Conservation (phyloP, 73 alveolate species). For the Paramecium pentaurelia region DNA sequence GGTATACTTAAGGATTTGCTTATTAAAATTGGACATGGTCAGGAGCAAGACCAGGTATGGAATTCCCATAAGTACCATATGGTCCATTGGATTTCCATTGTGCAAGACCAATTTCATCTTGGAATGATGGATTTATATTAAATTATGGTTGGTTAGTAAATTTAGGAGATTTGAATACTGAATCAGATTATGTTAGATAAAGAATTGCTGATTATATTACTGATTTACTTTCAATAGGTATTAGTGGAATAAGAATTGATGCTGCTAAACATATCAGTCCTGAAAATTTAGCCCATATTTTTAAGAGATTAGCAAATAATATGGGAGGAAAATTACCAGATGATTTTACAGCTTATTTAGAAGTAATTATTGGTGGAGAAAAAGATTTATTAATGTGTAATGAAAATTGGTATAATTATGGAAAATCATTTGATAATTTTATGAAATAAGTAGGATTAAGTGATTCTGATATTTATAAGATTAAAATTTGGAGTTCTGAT, state of each 20-base stretch:
- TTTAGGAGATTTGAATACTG: constrained; percentile 81
- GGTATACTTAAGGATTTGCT: constrained; percentile 80
- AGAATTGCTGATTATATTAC: constrained; percentile 88
- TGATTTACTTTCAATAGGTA: constrained; percentile 79
- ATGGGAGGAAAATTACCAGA: constrained; percentile 89
- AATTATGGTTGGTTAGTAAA: constrained; percentile 85
- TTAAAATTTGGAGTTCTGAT: constrained; percentile 92
- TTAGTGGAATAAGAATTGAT: constrained; percentile 82
- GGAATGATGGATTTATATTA: constrained; percentile 84
- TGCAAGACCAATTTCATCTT: constrained; percentile 74
- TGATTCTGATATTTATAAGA: constrained; percentile 79
- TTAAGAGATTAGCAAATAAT: constrained; percentile 73
- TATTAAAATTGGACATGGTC: constrained; percentile 73
- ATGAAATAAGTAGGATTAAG: constrained; percentile 79
- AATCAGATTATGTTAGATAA: constrained; percentile 82
- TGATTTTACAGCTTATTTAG: constrained; percentile 84
- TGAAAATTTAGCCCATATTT: constrained; percentile 69
- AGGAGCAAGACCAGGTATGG: constrained; percentile 79
- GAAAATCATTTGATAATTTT: constrained; percentile 70
- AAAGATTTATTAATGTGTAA: constrained; percentile 86
- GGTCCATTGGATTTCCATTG: constrained; percentile 94
- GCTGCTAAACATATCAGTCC: constrained; percentile 89
- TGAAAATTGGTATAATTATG: constrained; percentile 75
- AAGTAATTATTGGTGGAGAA: constrained; percentile 91
- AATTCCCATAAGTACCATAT: constrained; percentile 88